These are phyloP conservation scores for Podaxis rugospora DNA, from an alignment of 768 basidiomycete genomes.

Conservation along the genomic window DNA sequence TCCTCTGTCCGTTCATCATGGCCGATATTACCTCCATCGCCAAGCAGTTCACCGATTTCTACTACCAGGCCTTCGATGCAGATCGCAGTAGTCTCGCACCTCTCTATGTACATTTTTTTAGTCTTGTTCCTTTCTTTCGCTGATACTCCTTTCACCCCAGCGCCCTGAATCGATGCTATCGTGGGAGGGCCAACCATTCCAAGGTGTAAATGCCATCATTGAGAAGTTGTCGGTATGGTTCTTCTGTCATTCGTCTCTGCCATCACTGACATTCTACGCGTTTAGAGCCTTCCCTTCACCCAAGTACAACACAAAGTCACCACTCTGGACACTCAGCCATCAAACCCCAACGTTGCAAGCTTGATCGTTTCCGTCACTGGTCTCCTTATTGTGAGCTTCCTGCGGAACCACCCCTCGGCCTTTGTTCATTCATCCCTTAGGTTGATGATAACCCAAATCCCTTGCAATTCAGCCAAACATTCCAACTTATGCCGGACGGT, in stretches of 20 bases:
- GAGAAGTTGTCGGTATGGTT: slow-evolving; percentile 67
- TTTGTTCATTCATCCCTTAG: slow-evolving; percentile 30
- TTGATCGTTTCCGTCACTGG: slow-evolving; percentile 88
- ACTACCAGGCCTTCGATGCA: slow-evolving; percentile 76
- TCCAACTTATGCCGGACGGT: slow-evolving; percentile 83
- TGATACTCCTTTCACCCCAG: slow-evolving; percentile 39
- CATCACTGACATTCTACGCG: not conserved
- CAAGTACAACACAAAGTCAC: slow-evolving; percentile 77
- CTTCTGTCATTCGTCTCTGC: not conserved
- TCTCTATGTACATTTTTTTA: slow-evolving; percentile 70
- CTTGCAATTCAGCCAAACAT: slow-evolving; percentile 89
- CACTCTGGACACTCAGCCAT: slow-evolving; percentile 88
- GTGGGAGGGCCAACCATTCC: slow-evolving; percentile 63
- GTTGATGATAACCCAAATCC: slow-evolving; percentile 78
- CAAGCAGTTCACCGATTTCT: slow-evolving; percentile 74
- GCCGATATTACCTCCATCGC: slow-evolving; percentile 76
- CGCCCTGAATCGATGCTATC: slow-evolving; percentile 76
- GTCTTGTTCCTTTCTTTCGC: slow-evolving; percentile 12
- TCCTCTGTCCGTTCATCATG: slow-evolving; percentile 19
- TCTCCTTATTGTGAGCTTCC: slow-evolving; percentile 54
- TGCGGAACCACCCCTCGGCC: not conserved
- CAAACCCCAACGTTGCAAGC: slow-evolving; percentile 21
- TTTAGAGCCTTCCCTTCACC: slow-evolving; percentile 74
- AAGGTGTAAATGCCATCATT: slow-evolving; percentile 51
- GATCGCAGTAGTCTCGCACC: slow-evolving; percentile 48